Percentiles rank a stretch among this genome's conserved stretches.
Conservation (phyloP, 768 basidiomycete genomes). For the Russula sp. region DNA sequence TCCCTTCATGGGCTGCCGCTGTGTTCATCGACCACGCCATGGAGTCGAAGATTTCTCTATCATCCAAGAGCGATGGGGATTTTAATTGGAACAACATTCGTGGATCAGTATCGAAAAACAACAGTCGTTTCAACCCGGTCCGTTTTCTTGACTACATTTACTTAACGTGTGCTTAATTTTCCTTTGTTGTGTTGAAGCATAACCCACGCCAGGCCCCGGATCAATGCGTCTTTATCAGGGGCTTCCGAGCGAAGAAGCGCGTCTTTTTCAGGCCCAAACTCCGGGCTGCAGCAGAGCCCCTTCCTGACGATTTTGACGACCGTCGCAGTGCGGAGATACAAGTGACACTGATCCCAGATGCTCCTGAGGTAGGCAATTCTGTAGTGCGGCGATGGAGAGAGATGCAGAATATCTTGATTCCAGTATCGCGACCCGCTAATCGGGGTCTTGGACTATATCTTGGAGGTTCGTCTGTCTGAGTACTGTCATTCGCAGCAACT, state of each 20-base stretch:
- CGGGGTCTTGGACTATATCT: neutral
- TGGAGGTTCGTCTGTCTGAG: neutral
- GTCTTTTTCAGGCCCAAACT: neutral
- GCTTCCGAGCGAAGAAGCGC: neutral
- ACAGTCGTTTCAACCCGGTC: neutral
- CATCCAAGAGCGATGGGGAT: neutral
- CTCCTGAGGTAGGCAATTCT: neutral
- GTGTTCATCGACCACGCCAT: neutral
- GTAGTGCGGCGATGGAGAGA: neutral
- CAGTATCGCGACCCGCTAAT: neutral
- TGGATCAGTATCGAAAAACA: neutral
- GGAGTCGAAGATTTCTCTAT: neutral
- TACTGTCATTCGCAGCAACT: neutral
- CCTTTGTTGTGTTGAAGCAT: neutral
- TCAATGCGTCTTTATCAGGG: neutral
- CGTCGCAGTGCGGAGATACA: neutral
- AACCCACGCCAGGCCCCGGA: no score
- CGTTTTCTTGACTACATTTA: neutral
- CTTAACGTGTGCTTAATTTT: neutral
- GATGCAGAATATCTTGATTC: neutral
- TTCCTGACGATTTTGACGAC: neutral
- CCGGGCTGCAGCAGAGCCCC: neutral
- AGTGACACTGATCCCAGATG: neutral
- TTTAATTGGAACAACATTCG: neutral
- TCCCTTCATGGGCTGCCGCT: constrained; percentile 3